phyloP scores from a whole-genome alignment of 441 rosid species.

The Hypseocharis bilobata region DNA sequence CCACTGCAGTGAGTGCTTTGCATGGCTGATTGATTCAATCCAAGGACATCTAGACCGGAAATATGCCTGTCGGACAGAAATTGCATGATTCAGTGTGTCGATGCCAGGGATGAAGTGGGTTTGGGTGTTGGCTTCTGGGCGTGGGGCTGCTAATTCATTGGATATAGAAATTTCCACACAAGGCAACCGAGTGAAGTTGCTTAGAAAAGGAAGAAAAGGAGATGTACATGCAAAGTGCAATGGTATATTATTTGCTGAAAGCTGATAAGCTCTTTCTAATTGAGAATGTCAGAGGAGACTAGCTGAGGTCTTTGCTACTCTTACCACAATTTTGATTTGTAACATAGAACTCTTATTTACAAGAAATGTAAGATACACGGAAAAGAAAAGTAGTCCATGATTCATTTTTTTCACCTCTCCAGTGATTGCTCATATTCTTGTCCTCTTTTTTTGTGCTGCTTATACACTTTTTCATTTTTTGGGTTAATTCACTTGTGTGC shows the following conservation, averaged over 20 bases:
- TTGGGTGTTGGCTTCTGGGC: conserved; percentile 4
- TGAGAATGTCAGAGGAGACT: conserved; percentile 30
- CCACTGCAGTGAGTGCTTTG: conserved; percentile 10
- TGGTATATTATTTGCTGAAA: conserved; percentile 24
- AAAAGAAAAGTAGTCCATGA: conserved; percentile 19
- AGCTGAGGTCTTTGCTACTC: conserved; percentile 30
- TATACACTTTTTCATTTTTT: too few relatives aligned
- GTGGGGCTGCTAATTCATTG: conserved; percentile 23
- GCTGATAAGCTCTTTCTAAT: conserved; percentile 23
- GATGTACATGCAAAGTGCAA: conserved; percentile 24
- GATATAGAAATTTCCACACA: conserved; percentile 11
- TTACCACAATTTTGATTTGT: conserved; percentile 53
- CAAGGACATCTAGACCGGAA: background rate
- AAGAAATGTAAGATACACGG: conserved; percentile 35
- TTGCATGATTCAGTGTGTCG: background rate
- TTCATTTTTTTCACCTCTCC: conserved; percentile 26
- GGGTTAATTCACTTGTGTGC: too few relatives aligned
- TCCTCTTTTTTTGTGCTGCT: too few relatives aligned
- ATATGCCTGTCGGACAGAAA: background rate
- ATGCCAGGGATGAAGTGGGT: conserved; percentile 2
- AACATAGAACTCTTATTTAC: conserved; percentile 39
- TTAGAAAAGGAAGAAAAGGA: conserved; percentile 14
- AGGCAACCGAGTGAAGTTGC: conserved; percentile 21
- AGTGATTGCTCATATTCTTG: conserved; percentile 17
- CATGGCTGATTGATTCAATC: conserved; percentile 6